Evolutionary conservation across 257 asterid genomes (phyloP), one percentile per base, ranked within the genome.

Genomic region (Buddleja alternifolia): DNA sequence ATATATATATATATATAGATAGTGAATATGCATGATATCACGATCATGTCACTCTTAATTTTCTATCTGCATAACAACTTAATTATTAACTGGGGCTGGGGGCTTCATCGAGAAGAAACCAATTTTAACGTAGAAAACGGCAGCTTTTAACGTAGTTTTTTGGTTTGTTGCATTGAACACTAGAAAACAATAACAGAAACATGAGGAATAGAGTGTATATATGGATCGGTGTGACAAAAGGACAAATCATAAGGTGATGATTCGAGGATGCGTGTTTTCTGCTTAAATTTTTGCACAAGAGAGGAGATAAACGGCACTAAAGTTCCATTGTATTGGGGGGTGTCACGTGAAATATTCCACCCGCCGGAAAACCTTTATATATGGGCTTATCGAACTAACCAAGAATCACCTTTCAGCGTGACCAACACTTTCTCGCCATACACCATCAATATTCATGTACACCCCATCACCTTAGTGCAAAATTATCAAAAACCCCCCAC

Each of bases 221-320:
- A 23, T 20, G 46, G 15, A 68, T 19, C 64, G 53, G 58, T 74
- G 79, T 19, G 24, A 63, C 17, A 66, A 61, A 47, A 61, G 17
- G 75, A 56, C 73, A 77, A 77, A 56, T 47, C 16, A 21, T 66
- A 61, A 52, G 68, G 68, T 56, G 71, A 56, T 69, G 63, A 46
- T 63, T 65, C 61, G 14, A 45, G 54, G 75, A 23, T 61, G 66
- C 78, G 73, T 68, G 76, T 77, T 77, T 73, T 77, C 34, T 56
- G 82, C 76, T 73, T 55, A 40, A 47, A 12, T 70, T 63, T 51
- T 9, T 69, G 44, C 63, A 8, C 45, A 63, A 42, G 55, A 21
- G 15, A 32, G 58, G 24, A 19, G 46, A 29, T 60, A 47, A 60
- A 70, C 24, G n/a, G 23, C 36, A 17, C 16, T 60, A 70, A 51